Evolutionary conservation across 192 early-diverging fungal species (phyloP).

Genomic region (Podila verticillata): DNA sequence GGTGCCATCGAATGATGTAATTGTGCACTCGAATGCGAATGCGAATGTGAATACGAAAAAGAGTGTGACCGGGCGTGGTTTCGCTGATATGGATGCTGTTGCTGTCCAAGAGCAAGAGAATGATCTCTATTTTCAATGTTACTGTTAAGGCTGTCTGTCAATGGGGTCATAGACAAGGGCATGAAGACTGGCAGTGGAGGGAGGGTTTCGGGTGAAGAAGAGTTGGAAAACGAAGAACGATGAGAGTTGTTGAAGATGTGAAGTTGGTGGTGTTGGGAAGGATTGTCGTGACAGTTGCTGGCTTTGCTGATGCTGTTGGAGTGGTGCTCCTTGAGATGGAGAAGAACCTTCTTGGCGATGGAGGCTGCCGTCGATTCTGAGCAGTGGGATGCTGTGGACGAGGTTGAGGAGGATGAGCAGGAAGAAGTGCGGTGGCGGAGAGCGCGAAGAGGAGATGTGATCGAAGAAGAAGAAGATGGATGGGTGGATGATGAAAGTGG

Average conservation of each 20-base stretch:
- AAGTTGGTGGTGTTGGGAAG: too few relatives aligned
- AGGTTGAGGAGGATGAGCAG: constrained; percentile 17
- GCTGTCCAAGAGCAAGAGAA: neutral
- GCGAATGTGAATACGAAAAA: neutral
- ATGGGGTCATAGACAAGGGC: neutral
- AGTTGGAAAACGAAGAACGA: too few relatives aligned
- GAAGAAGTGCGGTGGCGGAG: constrained; percentile 12
- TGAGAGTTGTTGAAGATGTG: too few relatives aligned
- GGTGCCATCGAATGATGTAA: neutral
- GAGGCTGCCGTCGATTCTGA: constrained; percentile 3
- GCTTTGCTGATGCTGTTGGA: constrained; percentile 11
- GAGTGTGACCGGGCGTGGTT: neutral
- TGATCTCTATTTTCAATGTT: neutral
- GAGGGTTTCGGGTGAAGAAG: too few relatives aligned
- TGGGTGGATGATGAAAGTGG: neutral
- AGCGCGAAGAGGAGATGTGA: neutral
- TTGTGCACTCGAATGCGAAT: neutral
- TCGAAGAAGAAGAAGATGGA: neutral
- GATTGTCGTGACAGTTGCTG: too few relatives aligned
- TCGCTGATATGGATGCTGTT: neutral
- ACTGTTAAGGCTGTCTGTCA: neutral
- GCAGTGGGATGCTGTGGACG: neutral
- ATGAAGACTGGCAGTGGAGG: too few relatives aligned
- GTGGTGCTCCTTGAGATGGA: constrained; percentile 18
- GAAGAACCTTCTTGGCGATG: constrained; percentile 19